phyloP scores from a whole-genome alignment of 129 eudicot species.

The sunflower (Helianthus annuus) region HanXRQr2.0-SUNRISE NC_035442.2:27012053-27012552 shows the following conservation, averaged over 20 bases:
- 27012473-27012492: not conserved
- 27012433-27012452: not conserved
- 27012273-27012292: conserved; percentile 31
- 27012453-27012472: not conserved
- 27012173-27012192: not conserved
- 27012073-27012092: conserved; percentile 28
- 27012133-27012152: conserved; percentile 17
- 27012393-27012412: not conserved
- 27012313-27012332: conserved; percentile 21
- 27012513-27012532: not conserved
- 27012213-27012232: too few relatives aligned
- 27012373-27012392: not conserved
- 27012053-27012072: conserved; percentile 28
- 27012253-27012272: not conserved
- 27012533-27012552: not conserved
- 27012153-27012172: conserved; percentile 32
- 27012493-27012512: conserved; percentile 15
- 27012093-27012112: conserved; percentile 16
- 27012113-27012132: conserved; percentile 33
- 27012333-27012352: conserved; percentile 25
- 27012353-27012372: conserved; percentile 38
- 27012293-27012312: conserved; percentile 28
- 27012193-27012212: too few relatives aligned
- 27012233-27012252: too few relatives aligned
- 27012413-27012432: not conserved